Base-by-base conservation (phyloP, 345 rosid species). In the Gossypium rotundifolium region DNA sequence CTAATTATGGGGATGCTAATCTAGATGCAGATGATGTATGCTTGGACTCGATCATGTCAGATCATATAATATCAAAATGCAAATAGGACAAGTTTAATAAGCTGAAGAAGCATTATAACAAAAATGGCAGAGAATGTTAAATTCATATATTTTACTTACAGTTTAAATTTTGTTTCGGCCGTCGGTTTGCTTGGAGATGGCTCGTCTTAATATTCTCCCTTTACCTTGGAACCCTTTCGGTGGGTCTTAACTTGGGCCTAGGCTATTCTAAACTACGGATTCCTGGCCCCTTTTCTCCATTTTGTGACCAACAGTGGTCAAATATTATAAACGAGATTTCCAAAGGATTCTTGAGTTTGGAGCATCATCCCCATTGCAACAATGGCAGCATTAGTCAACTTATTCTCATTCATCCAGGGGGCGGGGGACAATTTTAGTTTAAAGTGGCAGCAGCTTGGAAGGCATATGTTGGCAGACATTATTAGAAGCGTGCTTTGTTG, bases 281-380 rank as follows among this genome's bases (percentile, higher is more conserved):
- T 74, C 82, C 25, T 82, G 89, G 91, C 14, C 88, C 59, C 7
- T 62, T 9, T 86, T 75, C 83, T 33, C 76, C 3, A 74, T 87
- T 27, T 90, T 51, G 76, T 90, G 68, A 90, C 93, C 0, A 88
- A 81, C 85, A 89, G 90, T 80, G 84, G 79, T 1, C 60, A 74
- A 4, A 83, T 83, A 8, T 4, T 85, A 81, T 1, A 87, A 92
- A 65, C 93, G 82, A 40, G 83, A 77, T 23, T n/a, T 83, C 81
- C 69, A 77, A 75, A 92, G 83, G 22, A 67, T 83, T 0, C 89
- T 88, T 2, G 92, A 90, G 20, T 90, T 92, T 2, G 93, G 94
- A 11, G 83, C 72, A 0, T 42, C 83, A 64, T 89, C 86, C 1
- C 85, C 90, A 0, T 73, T 92, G 85, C 78, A 13, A 71, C 86